phyloP scores from a whole-genome alignment of 1,139 yeast species.

The Candida sanyaensis region DNA sequence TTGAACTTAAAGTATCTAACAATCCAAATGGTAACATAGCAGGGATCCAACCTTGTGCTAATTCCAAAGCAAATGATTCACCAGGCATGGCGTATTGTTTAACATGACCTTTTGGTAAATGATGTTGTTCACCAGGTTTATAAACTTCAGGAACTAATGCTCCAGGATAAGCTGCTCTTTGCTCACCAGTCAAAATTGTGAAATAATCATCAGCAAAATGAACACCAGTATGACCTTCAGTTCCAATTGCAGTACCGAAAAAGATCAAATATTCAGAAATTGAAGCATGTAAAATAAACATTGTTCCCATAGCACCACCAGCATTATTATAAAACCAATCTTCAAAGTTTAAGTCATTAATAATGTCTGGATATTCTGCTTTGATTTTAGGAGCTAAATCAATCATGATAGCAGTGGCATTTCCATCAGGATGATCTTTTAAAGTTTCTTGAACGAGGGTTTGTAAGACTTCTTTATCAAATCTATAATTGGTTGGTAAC shows the following conservation, averaged over 20 bases:
- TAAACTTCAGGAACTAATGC: slow-evolving; percentile 66
- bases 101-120: slow-evolving; percentile 65
- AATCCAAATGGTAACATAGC: slow-evolving; percentile 97
- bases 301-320: slow-evolving; percentile 98
- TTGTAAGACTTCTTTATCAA: slow-evolving; percentile 52
- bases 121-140: slow-evolving; percentile 82
- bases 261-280: slow-evolving; percentile 87
- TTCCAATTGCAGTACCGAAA: slow-evolving; percentile 87
- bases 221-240: slow-evolving; percentile 94
- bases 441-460: slow-evolving; percentile 52
- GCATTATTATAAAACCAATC: slow-evolving; percentile 98
- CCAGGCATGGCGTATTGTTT: slow-evolving; percentile 87
- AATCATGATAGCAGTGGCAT: slow-evolving; percentile 60
- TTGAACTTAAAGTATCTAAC: slow-evolving; percentile 74
- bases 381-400: slow-evolving; percentile 63
- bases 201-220: slow-evolving; percentile 97
- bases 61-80: slow-evolving; percentile 84
- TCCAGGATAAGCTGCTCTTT: slow-evolving; percentile 68
- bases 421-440: slow-evolving; percentile 55
- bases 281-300: slow-evolving; percentile 96
- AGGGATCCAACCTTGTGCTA: slow-evolving; percentile 99
- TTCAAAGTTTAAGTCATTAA: slow-evolving; percentile 68
- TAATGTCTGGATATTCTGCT: slow-evolving; percentile 59
- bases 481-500: slow-evolving; percentile 70
- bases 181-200: slow-evolving; percentile 80